Base-by-base conservation (phyloP, 2,329 filamentous ascomycete species). In the Xylaria arbuscula region DNA sequence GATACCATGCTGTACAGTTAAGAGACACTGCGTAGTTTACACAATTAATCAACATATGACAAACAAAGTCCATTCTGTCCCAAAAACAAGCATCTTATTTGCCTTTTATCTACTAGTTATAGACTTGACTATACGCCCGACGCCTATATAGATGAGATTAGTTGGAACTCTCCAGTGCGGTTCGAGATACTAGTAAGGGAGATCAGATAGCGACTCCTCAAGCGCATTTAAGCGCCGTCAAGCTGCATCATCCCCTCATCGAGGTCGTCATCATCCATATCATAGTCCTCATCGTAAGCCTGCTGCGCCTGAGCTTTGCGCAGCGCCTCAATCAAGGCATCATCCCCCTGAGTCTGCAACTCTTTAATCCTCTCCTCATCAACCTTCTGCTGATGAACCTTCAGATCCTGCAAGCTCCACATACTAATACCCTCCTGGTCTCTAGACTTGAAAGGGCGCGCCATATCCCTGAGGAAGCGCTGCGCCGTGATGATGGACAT, bases 341-440 rank as follows among this genome's bases (percentile, higher is more conserved):
- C 76, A 69, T 83, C 80, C 62, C 62, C 63, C 8, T 82, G 80
- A 64, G 85, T 85, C 76, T 88, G 85, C 47, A 92, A 81, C 74
- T 90, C 88, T 67, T 84, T 83, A 73, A 92, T 92, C 71, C 83
- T 86, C 72, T 93, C 90, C 70, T 90, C 83, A 68, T 92, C 91
- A 74, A 89, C 83, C 80, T 92, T 93, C 78, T 90, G 88, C 83
- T 97, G 91, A 81, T 97, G 92, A 58, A 83, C 85, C 80, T 91
- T 88, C 60, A 98, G 81, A 76, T 98, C 93, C 67, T 88, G 87
- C 48, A 93, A 83, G 67, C 91, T 94, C 96, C 96, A 99, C 10
- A 93, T 97, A 75, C 93, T 96, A 76, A 98, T 93, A 0, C 95
- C 96, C 73, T 98, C 94, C 76, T 97, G 94, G 78, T 97, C 91